These are phyloP conservation scores for Lactifluus hygrophoroides DNA, from an alignment of 768 basidiomycete genomes.

Conservation along the genomic window DNA sequence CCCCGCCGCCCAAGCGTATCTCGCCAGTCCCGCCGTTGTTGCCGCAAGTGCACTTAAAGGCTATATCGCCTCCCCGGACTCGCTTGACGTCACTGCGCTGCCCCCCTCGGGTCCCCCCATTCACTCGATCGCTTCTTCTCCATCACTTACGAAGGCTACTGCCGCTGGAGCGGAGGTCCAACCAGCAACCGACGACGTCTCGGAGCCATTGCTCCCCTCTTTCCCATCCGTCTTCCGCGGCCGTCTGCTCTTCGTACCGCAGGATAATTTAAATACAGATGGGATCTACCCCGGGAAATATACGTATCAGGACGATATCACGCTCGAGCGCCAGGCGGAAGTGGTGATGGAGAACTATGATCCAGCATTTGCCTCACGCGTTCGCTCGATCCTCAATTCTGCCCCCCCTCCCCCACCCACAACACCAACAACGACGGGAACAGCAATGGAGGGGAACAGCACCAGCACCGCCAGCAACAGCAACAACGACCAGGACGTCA, in stretches of 20 bases:
- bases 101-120: conserved; percentile 46
- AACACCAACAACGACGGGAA: neutral
- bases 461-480: neutral
- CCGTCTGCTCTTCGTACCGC: conserved; percentile 83
- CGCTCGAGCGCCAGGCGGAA: conserved; percentile 85
- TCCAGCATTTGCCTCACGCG: conserved; percentile 67
- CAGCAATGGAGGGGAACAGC: no score
- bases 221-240: conserved; percentile 84
- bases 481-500: neutral
- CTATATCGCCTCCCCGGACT: conserved; percentile 77
- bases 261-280: conserved; percentile 97
- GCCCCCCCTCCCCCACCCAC: conserved; percentile 13
- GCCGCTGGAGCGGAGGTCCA: conserved; percentile 24
- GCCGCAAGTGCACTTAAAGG: conserved; percentile 93
- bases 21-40: conserved; percentile 94
- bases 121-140: conserved; percentile 41
- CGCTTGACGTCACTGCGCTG: conserved; percentile 44
- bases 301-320: conserved; percentile 99
- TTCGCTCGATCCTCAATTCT: conserved; percentile 38
- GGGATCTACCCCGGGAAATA: conserved; percentile 99
- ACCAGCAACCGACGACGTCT: conserved; percentile 33
- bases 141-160: conserved; percentile 21
- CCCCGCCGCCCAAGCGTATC: conserved; percentile 90
- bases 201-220: conserved; percentile 61
- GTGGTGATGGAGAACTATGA: conserved; percentile 99